These are phyloP conservation scores for Filobasidium wieringae DNA, from an alignment of 768 basidiomycete species.

Conservation along the genomic window DNA sequence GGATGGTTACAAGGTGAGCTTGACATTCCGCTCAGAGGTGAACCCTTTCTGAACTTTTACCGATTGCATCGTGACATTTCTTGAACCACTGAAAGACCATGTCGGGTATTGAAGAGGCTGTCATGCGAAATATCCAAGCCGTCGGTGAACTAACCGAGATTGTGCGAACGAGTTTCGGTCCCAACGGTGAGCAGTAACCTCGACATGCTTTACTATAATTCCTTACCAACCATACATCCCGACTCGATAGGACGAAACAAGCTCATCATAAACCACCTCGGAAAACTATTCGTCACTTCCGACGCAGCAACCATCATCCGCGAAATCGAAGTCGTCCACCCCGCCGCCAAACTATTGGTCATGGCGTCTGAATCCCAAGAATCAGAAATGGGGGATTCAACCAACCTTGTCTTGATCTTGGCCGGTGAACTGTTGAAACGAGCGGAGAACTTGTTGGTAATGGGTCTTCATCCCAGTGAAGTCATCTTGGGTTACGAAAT, in stretches of 20 bases:
- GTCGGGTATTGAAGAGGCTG: constrained; percentile 90
- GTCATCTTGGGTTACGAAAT: constrained; percentile 91
- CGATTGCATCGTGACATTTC: neutral
- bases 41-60: neutral
- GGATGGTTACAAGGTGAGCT: constrained; percentile 79
- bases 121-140: constrained; percentile 88
- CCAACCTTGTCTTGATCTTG: constrained; percentile 87
- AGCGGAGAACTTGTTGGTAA: constrained; percentile 78
- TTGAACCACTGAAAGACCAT: constrained; percentile 53
- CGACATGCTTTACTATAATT: neutral
- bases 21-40: neutral
- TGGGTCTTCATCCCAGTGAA: constrained; percentile 96
- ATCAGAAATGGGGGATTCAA: constrained; percentile 94
- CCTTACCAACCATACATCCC: neutral
- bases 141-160: constrained; percentile 90
- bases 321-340: constrained; percentile 96
- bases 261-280: constrained; percentile 92
- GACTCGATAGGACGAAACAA: constrained; percentile 70
- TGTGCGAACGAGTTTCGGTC: constrained; percentile 90
- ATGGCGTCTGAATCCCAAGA: constrained; percentile 98
- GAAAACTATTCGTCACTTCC: constrained; percentile 88
- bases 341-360: constrained; percentile 95
- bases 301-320: constrained; percentile 98
- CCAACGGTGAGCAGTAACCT: constrained; percentile 57
- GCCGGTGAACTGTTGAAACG: constrained; percentile 91